phyloP scores from a whole-genome alignment of 768 basidiomycete species.

The Hysterangium stoloniferum region DNA sequence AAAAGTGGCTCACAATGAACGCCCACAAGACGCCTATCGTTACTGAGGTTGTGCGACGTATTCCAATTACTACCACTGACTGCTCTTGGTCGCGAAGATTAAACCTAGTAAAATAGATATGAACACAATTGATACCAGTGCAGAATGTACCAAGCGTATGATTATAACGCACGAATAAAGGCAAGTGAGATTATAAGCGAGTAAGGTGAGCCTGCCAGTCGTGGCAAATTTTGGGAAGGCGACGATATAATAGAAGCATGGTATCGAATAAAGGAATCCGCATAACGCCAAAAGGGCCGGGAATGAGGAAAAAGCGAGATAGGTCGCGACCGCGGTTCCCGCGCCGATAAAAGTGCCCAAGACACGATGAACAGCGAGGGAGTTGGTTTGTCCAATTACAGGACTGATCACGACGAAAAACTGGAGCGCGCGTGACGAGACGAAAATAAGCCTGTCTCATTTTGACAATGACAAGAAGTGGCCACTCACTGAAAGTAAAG shows the following conservation, averaged over 20 bases:
- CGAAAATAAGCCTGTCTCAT: background rate
- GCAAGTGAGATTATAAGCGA: slow-evolving; percentile 88
- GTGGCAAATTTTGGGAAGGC: slow-evolving; percentile 69
- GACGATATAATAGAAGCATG: slow-evolving; percentile 89
- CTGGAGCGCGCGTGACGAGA: slow-evolving; percentile 28
- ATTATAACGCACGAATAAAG: slow-evolving; percentile 30
- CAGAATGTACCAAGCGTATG: no score
- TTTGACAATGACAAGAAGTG: slow-evolving; percentile 20
- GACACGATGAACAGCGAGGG: slow-evolving; percentile 73
- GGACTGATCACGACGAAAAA: slow-evolving; percentile 90
- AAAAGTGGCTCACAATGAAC: slow-evolving; percentile 74
- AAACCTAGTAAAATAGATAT: slow-evolving; percentile 43
- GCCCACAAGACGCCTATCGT: slow-evolving; percentile 86
- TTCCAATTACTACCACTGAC: slow-evolving; percentile 62
- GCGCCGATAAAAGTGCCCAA: slow-evolving; percentile 83
- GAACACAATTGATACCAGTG: no score
- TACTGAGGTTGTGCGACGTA: slow-evolving; percentile 73
- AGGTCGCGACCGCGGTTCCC: slow-evolving; percentile 60
- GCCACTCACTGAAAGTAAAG: slow-evolving; percentile 73
- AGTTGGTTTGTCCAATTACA: slow-evolving; percentile 88
- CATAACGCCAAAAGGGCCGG: slow-evolving; percentile 68
- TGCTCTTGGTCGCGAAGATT: slow-evolving; percentile 63
- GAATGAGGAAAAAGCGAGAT: slow-evolving; percentile 69
- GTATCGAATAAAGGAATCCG: slow-evolving; percentile 85
- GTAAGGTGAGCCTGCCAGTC: slow-evolving; percentile 69